Evolutionary conservation across 306 rosid genomes (phyloP), one percentile per base, ranked within the genome.

Genomic region (Cyclanthera cordifolia): DNA sequence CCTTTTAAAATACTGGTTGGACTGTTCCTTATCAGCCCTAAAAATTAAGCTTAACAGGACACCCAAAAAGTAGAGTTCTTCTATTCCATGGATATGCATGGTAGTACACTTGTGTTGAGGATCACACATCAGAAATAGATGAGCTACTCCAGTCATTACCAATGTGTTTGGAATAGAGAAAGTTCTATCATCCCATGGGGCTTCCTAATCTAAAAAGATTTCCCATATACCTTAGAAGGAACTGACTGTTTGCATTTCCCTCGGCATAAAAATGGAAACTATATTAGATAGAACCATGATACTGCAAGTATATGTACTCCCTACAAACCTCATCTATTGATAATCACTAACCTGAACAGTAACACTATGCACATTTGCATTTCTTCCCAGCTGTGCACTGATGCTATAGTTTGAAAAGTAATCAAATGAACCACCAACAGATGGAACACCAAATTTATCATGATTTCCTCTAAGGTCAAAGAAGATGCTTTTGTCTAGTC

Each of bases 401-500:
- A 87, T 79, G 78, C 98, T 93, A 73, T 89, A 84, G 37, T 83
- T 93, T 39, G 94, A 83, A 69, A 84, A 93, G 84, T 83, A 93
- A 84, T 93, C 96, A 64, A 76, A 83, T 41, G 94, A 74, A 74
- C 87, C 89, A 73, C 90, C 95, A 69, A 75, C 49, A 45, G 43
- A 51, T 0, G 98, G 98, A 46, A 93, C 94, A 46, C 95, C 98
- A 59, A 93, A 93, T 70, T 76, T 87, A 76, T 93, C 98, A 77
- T 87, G 98, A 73, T 93, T 89, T 37, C 96, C 98, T 75, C 94
- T 75, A 16, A 93, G 84, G 77, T 93, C 98, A 32, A 71, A 89
- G 83, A 93, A 93, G 76, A 79, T 41, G 71, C 61, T 76, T 82
- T 80, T 86, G 32, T 80, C 77, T 41, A 93, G 89, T 69, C 91